phyloP scores from a whole-genome alignment of 345 rosid genomes.

The Rhizophora apiculata region DNA sequence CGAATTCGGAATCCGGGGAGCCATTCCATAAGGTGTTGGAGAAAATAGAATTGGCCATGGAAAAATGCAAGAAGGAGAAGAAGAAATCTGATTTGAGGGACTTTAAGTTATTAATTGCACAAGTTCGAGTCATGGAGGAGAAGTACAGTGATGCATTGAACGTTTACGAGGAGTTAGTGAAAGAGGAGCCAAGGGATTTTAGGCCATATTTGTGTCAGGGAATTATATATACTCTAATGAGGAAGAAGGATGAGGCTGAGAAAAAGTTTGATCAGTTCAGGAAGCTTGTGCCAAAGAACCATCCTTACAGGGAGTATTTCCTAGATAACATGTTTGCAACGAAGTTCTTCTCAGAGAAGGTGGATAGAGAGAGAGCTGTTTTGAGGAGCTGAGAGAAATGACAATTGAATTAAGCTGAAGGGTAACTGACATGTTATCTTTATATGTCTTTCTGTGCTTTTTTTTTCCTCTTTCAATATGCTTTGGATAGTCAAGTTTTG shows the following conservation, averaged over 20 bases:
- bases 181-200: slow-evolving; percentile 90
- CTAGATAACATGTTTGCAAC: slow-evolving; percentile 70
- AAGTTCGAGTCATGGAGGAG: slow-evolving; percentile 67
- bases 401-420: background rate
- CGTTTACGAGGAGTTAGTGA: slow-evolving; percentile 71
- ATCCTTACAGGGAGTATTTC: slow-evolving; percentile 80
- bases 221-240: slow-evolving; percentile 66
- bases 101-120: slow-evolving; percentile 75
- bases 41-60: slow-evolving; percentile 65
- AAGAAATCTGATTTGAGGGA: slow-evolving; percentile 59
- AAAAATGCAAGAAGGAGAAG: slow-evolving; percentile 69
- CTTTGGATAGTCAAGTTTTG: background rate
- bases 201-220: slow-evolving; percentile 92
- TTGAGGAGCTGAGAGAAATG: slow-evolving; percentile 7
- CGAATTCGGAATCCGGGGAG: slow-evolving; percentile 49
- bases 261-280: slow-evolving; percentile 74
- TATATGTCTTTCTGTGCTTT: background rate
- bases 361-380: slow-evolving; percentile 19
- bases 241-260: slow-evolving; percentile 80
- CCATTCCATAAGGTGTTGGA: slow-evolving; percentile 44
- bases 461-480: background rate
- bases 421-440: background rate
- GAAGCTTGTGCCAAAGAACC: slow-evolving; percentile 76
- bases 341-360: slow-evolving; percentile 60
- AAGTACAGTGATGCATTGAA: slow-evolving; percentile 67